phyloP scores from a whole-genome alignment of 352 stramenopile genomes.

The Blastocystis hominis region DNA sequence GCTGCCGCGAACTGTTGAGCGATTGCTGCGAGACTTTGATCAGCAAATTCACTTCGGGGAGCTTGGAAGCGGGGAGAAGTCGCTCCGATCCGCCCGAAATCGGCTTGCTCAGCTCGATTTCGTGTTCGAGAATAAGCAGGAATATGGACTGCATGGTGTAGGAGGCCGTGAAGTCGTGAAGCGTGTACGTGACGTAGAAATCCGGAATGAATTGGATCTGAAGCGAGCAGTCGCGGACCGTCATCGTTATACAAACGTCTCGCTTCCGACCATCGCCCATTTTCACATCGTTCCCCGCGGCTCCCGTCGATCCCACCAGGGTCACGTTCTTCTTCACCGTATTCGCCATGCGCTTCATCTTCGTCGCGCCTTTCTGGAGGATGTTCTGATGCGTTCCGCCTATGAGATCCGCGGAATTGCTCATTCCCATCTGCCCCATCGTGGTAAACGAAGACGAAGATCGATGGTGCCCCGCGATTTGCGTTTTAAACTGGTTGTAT shows the following conservation, averaged over 20 bases:
- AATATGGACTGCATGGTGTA: not conserved
- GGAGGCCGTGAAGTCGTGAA: not conserved
- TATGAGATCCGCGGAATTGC: not conserved
- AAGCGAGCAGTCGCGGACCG: not conserved
- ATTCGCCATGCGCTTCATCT: conserved; percentile 10
- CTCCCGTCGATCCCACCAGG: not conserved
- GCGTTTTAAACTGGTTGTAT: not conserved
- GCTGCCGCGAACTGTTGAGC: not conserved
- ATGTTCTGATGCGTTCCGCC: not conserved
- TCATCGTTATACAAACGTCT: not conserved
- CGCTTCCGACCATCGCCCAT: not conserved
- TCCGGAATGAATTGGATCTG: not conserved
- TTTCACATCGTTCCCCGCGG: not conserved
- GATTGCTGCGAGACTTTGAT: not conserved
- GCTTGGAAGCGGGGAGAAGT: not conserved
- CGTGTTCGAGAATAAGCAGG: not conserved
- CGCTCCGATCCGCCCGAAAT: not conserved
- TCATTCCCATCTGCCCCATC: not conserved
- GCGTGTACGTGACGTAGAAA: not conserved
- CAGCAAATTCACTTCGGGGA: conserved; percentile 4
- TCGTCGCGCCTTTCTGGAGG: conserved; percentile 13
- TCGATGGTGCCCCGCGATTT: not conserved
- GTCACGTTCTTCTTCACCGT: conserved; percentile 23
- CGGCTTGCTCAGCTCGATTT: not conserved
- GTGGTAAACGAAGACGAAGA: not conserved